Percentiles rank a stretch among this genome's conserved stretches.
These are phyloP conservation scores for Cystobasidium pallidum DNA, from an alignment of 1,284 basidiomycete species.

Conservation along the genomic window DNA sequence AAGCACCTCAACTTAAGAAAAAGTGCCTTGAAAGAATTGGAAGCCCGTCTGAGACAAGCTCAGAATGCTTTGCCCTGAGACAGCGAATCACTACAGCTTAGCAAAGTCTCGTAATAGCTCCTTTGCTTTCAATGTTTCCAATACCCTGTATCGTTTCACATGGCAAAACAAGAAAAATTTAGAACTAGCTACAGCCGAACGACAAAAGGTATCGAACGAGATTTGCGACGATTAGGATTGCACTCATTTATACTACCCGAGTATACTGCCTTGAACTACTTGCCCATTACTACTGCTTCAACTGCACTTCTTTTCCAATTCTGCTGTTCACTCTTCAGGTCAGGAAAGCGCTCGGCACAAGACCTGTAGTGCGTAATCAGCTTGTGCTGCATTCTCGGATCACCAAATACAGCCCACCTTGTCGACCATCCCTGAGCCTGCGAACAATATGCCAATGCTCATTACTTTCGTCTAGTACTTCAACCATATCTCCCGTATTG, in stretches of 20 bases:
- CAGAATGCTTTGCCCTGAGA: background rate
- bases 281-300: background rate
- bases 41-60: background rate
- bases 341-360: constrained; percentile 41
- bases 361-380: background rate
- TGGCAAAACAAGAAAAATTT: background rate
- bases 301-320: background rate
- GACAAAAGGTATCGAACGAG: background rate
- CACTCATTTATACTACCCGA: too few species aligned
- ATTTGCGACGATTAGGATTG: background rate
- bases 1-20: constrained; percentile 1
- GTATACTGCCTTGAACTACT: background rate
- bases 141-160: background rate
- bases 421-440: constrained; percentile 34
- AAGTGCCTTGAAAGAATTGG: constrained; percentile 1
- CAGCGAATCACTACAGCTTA: background rate
- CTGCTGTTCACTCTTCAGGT: constrained; percentile 7
- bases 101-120: background rate
- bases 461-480: constrained; percentile 40
- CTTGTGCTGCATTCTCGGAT: background rate
- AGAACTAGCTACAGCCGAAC: constrained; percentile 13
- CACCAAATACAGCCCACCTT: constrained; percentile 4
- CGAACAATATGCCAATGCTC: constrained; percentile 45
- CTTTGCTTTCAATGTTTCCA: background rate
- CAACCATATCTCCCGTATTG: constrained; percentile 35